Evolutionary conservation across 1,284 basidiomycete genomes (phyloP), one percentile per base, ranked within the genome.

Genomic region (Tilletia horrida): DNA sequence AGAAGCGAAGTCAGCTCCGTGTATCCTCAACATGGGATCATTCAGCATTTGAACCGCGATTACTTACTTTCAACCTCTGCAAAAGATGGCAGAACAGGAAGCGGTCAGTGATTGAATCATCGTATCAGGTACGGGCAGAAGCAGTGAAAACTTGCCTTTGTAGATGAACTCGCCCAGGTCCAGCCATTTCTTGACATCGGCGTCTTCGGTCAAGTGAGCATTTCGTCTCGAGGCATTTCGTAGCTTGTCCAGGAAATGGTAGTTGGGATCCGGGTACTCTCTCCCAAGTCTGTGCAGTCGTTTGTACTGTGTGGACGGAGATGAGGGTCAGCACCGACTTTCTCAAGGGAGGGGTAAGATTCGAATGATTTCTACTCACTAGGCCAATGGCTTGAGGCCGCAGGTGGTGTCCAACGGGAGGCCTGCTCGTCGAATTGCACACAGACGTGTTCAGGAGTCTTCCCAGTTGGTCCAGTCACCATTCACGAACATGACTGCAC

Each of bases 181-280:
- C 2, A 80, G 68, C 47, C 73, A 74, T 16, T 74, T 76, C 31
- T 76, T 64, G 40, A 80, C 69, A 68, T 81, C 77, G 29, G 72
- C 73, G 13, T 76, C 69, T 67, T 81, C 78, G 7, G 77, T 80
- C 25, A 79, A 62, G 43, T 76, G 68, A 0, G 78, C 79, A 57
- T 79, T 76, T 27, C 66, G 71, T 11, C 70, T 69, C 65, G 74
- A 79, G 68, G 74, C 74, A 61, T 70, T 64, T 8, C 74, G 73
- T 8, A 81, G 73, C 69, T 80, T 80, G 42, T 73, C 76, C 6
- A 80, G 48, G 59, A 81, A 81, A 67, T 76, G 69, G 68, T 77
- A 81, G n/a, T 73, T 75, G 1, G 79, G 78, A 62, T 81, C 78
- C 23, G 79, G 79, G 40, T 81, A 81, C 2, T 79, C 78, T 42